Evolutionary conservation across 2,329 filamentous ascomycete species (phyloP).

Genomic region (Aspergillus aculeatinus): DNA sequence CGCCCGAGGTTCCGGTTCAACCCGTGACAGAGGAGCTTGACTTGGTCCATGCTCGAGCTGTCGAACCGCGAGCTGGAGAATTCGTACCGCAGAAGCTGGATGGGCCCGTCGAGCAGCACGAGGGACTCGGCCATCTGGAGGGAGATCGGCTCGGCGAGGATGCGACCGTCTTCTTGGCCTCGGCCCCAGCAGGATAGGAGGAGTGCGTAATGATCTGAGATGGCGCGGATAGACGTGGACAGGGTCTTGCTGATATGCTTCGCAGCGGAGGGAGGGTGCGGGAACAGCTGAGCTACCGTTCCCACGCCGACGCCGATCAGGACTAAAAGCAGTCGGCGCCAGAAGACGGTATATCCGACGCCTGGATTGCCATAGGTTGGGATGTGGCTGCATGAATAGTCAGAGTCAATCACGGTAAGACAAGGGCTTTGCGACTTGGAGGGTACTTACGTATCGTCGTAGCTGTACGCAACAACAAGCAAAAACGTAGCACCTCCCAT

Average conservation of each 20-base stretch:
- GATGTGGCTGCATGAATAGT: constrained; percentile 33
- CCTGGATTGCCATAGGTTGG: constrained; percentile 49
- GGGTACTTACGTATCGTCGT: constrained; percentile 44
- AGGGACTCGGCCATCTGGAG: constrained; percentile 36
- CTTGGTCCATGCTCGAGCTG: constrained; percentile 30
- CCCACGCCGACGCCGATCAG: constrained; percentile 48
- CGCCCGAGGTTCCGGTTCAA: constrained; percentile 36
- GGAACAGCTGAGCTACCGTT: constrained; percentile 49
- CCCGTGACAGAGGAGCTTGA: constrained; percentile 34
- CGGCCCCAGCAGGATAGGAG: constrained; percentile 48
- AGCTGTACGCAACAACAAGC: constrained; percentile 51
- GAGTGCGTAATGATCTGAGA: constrained; percentile 53
- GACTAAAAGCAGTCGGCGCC: constrained; percentile 46
- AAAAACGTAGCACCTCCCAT: constrained; percentile 47
- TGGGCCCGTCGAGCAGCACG: constrained; percentile 33
- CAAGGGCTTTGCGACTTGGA: no score
- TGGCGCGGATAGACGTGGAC: constrained; percentile 43
- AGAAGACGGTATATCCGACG: constrained; percentile 50
- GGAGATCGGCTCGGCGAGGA: constrained; percentile 32
- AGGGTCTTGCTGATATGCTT: constrained; percentile 48
- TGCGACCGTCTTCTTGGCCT: constrained; percentile 20
- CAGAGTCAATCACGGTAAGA: not conserved
- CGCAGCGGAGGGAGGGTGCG: constrained; percentile 49
- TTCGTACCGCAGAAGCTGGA: constrained; percentile 38
- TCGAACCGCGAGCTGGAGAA: constrained; percentile 43